Conservation (phyloP, 2,329 filamentous ascomycete species). For the Colletotrichum tropicale region DNA sequence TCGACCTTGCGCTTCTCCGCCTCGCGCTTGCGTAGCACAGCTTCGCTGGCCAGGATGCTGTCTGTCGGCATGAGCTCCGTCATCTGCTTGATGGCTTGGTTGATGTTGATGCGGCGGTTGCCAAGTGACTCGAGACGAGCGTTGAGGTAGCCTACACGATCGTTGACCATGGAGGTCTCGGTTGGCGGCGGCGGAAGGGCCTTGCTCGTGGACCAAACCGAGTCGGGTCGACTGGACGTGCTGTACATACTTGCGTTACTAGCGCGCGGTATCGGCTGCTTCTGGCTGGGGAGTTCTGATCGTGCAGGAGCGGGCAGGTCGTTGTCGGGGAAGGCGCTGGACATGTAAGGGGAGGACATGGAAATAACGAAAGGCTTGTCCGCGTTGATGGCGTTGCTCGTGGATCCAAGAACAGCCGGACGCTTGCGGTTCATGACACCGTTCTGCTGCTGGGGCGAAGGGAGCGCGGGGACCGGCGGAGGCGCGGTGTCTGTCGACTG, state of each 20-base stretch:
- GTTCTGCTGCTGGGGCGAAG: constrained; percentile 34
- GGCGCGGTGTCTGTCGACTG: constrained; percentile 38
- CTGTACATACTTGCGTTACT: constrained; percentile 2
- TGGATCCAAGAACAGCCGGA: constrained; percentile 32
- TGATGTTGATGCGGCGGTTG: constrained; percentile 73
- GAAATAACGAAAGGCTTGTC: constrained; percentile 36
- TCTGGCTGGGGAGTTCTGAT: constrained; percentile 16
- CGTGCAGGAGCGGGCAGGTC: constrained; percentile 11
- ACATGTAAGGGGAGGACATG: constrained; percentile 37
- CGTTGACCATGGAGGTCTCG: constrained; percentile 59
- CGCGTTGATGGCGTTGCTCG: constrained; percentile 10
- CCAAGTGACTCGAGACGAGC: constrained; percentile 68
- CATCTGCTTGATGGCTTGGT: constrained; percentile 76
- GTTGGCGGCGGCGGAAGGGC: constrained; percentile 65
- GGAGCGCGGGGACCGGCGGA: constrained; percentile 41
- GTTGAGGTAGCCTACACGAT: constrained; percentile 71
- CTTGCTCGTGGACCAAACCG: constrained; percentile 54
- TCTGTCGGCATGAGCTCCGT: constrained; percentile 78
- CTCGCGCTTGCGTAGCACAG: constrained; percentile 63
- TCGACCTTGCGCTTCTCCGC: constrained; percentile 69
- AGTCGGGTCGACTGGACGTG: constrained; percentile 22
- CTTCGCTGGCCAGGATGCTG: constrained; percentile 68
- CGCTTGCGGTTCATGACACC: constrained; percentile 45
- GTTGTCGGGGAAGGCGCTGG: constrained; percentile 23
- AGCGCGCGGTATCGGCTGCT: constrained; percentile 1